Conservation (phyloP, 169 alveolate species). For the Plasmodium gallinaceum region DNA sequence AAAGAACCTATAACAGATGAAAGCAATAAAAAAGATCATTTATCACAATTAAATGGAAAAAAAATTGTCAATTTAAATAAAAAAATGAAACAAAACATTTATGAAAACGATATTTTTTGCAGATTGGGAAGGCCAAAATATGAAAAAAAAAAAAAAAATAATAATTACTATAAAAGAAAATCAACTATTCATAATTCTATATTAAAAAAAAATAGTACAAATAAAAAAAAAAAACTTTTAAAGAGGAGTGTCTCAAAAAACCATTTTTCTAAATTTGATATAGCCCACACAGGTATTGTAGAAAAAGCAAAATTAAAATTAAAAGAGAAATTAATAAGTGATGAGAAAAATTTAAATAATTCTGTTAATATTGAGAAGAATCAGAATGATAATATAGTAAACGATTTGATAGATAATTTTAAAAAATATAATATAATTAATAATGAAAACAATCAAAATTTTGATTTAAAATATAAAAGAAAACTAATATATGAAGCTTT, state of each 20-base stretch:
- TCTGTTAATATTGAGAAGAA: not conserved
- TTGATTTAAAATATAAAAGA: constrained; percentile 31
- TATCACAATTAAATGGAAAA: not conserved
- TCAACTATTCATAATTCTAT: constrained; percentile 56
- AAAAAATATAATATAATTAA: not conserved
- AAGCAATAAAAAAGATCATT: not conserved
- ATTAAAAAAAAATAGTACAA: constrained; percentile 53
- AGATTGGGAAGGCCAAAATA: constrained; percentile 62
- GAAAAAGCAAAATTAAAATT: constrained; percentile 36
- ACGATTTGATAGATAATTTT: not conserved
- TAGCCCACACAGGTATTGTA: constrained; percentile 5
- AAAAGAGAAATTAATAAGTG: constrained; percentile 10
- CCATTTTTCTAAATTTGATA: constrained; percentile 4
- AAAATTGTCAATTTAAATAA: constrained; percentile 19
- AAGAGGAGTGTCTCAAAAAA: constrained; percentile 19
- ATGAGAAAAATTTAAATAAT: too few species aligned
- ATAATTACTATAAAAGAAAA: constrained; percentile 26
- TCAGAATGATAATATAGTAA: not conserved
- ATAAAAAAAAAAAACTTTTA: constrained; percentile 12
- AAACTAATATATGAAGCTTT: constrained; percentile 33
- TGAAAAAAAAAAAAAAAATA: not conserved
- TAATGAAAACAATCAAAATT: not conserved
- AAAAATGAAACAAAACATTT: constrained; percentile 40
- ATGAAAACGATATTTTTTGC: constrained; percentile 26
- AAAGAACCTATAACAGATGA: not conserved